Evolutionary conservation across 2,329 filamentous ascomycete species (phyloP).

Genomic region (Cordyceps tenuipes): DNA sequence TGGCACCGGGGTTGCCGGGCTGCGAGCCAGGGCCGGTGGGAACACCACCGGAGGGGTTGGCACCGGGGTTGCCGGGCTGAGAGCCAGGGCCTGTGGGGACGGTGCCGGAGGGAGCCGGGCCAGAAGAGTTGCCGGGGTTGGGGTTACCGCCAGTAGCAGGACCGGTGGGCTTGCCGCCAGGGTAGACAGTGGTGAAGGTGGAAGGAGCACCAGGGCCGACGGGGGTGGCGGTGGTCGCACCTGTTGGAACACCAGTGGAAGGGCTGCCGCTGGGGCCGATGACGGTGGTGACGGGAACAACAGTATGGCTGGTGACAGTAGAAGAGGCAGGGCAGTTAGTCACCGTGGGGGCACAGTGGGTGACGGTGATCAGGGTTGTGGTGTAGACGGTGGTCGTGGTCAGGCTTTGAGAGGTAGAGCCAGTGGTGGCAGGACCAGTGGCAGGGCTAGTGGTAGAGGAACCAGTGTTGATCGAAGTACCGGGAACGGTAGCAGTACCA

Average conservation of each 20-base stretch:
- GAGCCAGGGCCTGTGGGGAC: neutral
- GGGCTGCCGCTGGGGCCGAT: neutral
- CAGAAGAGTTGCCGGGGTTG: neutral
- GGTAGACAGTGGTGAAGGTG: neutral
- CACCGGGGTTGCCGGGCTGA: neutral
- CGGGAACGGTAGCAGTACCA: no score
- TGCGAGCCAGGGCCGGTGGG: neutral
- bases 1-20: neutral
- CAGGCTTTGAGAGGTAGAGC: neutral
- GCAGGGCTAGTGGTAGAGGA: neutral
- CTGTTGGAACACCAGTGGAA: neutral
- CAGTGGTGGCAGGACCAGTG: neutral
- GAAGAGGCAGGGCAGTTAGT: constrained; percentile 11
- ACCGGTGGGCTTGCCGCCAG: neutral
- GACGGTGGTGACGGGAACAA: constrained; percentile 7
- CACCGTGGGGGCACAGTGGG: constrained; percentile 2
- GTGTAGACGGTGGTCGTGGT: constrained; percentile 7
- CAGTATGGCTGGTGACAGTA: neutral
- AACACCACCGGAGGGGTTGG: neutral
- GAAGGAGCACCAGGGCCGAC: neutral
- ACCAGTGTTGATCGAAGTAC: neutral
- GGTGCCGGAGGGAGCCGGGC: neutral
- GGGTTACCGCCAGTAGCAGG: neutral
- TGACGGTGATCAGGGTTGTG: constrained; percentile 7
- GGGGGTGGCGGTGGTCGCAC: neutral